Percentiles rank a stretch among this genome's conserved stretches.
Conservation (phyloP, 352 stramenopile species). For the Globisporangium abappressorium region DNA sequence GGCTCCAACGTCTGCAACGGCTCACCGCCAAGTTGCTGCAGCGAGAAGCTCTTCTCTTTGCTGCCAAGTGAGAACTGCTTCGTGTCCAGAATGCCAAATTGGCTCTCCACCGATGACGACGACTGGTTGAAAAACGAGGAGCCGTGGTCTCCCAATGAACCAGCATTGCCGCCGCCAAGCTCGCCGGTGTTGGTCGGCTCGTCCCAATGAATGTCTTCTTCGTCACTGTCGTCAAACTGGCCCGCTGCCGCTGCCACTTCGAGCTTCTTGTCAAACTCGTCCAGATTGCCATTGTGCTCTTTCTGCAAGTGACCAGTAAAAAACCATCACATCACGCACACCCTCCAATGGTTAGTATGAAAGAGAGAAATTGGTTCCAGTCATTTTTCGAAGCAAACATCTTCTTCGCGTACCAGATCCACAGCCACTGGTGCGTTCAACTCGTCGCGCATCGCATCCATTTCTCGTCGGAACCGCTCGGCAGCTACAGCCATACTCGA, state of each 20-base stretch:
- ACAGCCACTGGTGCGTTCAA: constrained; percentile 27
- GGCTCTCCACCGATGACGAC: constrained; percentile 9
- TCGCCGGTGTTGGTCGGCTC: constrained; percentile 20
- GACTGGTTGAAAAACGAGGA: constrained; percentile 16
- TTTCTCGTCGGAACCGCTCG: constrained; percentile 82
- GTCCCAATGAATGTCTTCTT: constrained; percentile 67
- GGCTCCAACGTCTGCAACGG: constrained; percentile 24
- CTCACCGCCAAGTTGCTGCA: constrained; percentile 23
- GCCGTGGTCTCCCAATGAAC: constrained; percentile 26
- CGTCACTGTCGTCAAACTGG: constrained; percentile 84
- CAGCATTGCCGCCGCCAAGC: constrained; percentile 19
- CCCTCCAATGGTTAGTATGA: background rate
- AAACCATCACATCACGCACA: background rate
- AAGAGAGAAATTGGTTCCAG: background rate
- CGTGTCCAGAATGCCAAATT: constrained; percentile 32
- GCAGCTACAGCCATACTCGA: constrained; percentile 76
- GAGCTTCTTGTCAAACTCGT: constrained; percentile 79
- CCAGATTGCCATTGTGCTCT: constrained; percentile 52
- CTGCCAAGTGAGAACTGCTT: constrained; percentile 28
- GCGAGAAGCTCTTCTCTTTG: constrained; percentile 33
- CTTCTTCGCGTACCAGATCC: constrained; percentile 27
- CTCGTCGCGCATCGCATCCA: constrained; percentile 79
- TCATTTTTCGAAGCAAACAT: background rate
- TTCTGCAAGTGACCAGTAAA: constrained; percentile 26
- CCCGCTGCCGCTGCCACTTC: constrained; percentile 64